phyloP scores from a whole-genome alignment of 345 rosid species.

The Eucalyptus urophylla region DNA sequence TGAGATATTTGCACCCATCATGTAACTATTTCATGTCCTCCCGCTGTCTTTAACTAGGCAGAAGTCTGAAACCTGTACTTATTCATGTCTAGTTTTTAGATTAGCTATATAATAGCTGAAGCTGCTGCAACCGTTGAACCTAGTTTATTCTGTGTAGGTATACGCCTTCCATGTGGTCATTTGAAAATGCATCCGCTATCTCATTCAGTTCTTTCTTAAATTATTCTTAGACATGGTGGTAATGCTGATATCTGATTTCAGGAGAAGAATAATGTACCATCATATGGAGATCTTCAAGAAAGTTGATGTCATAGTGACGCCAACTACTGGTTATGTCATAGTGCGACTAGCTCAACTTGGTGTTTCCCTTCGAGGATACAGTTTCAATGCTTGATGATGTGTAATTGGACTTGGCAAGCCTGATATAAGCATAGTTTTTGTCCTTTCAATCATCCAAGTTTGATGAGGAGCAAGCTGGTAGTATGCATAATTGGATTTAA shows the following conservation, averaged over 20 bases:
- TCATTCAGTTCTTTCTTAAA: background rate
- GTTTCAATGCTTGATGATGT: background rate
- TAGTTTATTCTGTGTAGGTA: background rate
- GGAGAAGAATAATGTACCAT: constrained; percentile 69
- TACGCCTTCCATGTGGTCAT: background rate
- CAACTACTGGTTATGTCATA: constrained; percentile 59
- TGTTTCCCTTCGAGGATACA: background rate
- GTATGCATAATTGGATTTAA: background rate
- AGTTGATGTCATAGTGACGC: constrained; percentile 79
- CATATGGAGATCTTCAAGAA: constrained; percentile 78
- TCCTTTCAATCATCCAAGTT: background rate
- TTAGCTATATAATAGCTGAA: background rate
- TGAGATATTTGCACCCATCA: background rate
- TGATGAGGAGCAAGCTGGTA: background rate
- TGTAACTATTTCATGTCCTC: background rate
- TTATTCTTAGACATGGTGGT: background rate
- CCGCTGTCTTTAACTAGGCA: background rate
- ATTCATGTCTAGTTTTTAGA: background rate
- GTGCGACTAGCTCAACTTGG: background rate
- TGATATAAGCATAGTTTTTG: background rate
- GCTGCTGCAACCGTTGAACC: background rate
- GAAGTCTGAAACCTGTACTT: background rate
- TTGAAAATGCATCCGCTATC: background rate
- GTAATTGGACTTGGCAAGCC: background rate
- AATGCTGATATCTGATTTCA: constrained; percentile 4